Conservation (phyloP, 192 early-diverging fungal genomes). For the Kickxella alabastrina region DNA sequence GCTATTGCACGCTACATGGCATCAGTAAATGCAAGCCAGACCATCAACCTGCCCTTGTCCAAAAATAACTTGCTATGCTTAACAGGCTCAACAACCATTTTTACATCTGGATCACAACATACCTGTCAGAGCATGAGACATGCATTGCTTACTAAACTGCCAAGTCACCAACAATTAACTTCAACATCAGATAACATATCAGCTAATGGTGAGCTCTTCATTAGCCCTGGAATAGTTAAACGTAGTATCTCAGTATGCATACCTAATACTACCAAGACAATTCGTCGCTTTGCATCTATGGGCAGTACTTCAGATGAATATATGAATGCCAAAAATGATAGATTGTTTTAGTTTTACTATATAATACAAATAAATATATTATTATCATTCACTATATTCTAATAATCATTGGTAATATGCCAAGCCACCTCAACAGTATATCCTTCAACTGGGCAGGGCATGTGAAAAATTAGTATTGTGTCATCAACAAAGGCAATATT, state of each 20-base stretch:
- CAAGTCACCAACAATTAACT: neutral
- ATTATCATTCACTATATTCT: no score
- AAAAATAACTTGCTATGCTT: no score
- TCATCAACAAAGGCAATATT: no score
- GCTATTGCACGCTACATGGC: slow-evolving; percentile 1
- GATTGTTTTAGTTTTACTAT: no score
- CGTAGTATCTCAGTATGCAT: neutral
- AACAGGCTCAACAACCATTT: neutral
- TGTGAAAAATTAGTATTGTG: no score
- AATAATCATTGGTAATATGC: no score
- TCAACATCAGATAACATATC: neutral
- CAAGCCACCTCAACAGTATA: no score
- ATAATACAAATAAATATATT: no score
- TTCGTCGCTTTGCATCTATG: neutral
- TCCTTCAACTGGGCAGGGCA: no score
- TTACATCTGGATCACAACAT: neutral
- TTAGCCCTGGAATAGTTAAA: neutral
- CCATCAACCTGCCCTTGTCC: neutral
- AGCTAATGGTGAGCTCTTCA: neutral
- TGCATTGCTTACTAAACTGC: no score
- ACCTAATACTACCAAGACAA: neutral
- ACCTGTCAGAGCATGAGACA: neutral
- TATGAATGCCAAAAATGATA: no score
- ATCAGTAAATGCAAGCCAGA: neutral
- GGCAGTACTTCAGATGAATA: no score